These are phyloP conservation scores for Fusarium sp. DNA, from an alignment of 2,329 filamentous ascomycete genomes.

Conservation along the genomic window DNA sequence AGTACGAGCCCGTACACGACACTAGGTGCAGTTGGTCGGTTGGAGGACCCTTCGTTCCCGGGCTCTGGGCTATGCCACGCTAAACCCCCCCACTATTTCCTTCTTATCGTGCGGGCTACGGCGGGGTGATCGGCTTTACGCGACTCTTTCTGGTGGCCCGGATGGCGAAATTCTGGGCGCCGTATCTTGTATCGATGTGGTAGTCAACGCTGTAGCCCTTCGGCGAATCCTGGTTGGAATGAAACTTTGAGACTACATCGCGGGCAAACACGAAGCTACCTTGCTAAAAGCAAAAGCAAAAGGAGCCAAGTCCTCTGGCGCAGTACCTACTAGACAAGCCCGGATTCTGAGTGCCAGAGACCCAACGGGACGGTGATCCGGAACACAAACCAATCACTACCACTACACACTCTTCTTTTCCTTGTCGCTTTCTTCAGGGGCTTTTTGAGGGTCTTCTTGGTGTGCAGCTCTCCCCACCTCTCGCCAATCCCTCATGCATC, in stretches of 20 bases:
- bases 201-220: conserved; percentile 15
- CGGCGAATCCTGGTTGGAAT: conserved; percentile 31
- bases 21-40: conserved; percentile 1
- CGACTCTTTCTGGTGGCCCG: conserved; percentile 10
- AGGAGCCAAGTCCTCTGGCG: not conserved
- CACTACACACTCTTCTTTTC: not conserved
- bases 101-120: conserved; percentile 23
- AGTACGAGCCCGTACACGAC: not conserved
- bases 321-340: conserved; percentile 1
- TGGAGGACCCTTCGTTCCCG: conserved; percentile 22
- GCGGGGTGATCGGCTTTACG: conserved; percentile 26
- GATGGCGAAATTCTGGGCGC: conserved; percentile 14
- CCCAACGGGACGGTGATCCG: conserved; percentile 30
- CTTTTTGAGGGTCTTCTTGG: conserved; percentile 27
- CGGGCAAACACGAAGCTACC: conserved; percentile 29
- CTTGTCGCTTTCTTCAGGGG: conserved; percentile 15
- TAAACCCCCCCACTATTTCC: conserved; percentile 17
- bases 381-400: conserved; percentile 22
- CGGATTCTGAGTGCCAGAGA: conserved; percentile 8
- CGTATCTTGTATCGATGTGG: conserved; percentile 10
- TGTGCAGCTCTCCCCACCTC: conserved; percentile 15
- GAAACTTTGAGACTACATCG: conserved; percentile 19
- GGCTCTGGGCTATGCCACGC: conserved; percentile 11
- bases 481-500: conserved; percentile 11
- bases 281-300: not conserved